phyloP scores from a whole-genome alignment of 2,329 filamentous ascomycete genomes.

The Nemania abortiva region DNA sequence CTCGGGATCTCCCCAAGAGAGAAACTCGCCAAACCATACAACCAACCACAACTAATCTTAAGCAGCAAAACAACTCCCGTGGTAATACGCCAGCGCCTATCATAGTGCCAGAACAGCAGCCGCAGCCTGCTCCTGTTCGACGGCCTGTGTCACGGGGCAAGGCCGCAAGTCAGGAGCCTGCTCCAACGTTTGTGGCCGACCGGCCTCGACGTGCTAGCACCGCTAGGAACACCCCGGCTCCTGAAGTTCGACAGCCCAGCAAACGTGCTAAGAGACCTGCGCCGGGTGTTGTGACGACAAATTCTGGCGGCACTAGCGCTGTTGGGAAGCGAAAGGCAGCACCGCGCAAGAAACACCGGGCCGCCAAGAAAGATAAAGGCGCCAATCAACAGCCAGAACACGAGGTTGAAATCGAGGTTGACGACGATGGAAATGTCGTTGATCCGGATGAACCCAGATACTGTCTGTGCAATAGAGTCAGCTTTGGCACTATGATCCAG shows the following conservation, averaged over 20 bases:
- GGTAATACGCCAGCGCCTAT: constrained; percentile 52
- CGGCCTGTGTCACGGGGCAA: constrained; percentile 67
- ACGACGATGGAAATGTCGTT: constrained; percentile 76
- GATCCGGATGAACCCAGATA: constrained; percentile 82
- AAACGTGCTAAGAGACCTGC: constrained; percentile 77
- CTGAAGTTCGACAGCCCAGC: constrained; percentile 58
- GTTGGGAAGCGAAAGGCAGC: constrained; percentile 79
- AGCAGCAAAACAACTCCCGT: constrained; percentile 46
- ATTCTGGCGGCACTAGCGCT: constrained; percentile 72
- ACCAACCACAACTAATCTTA: constrained; percentile 47
- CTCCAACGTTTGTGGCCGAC: constrained; percentile 63
- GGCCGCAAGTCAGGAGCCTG: constrained; percentile 64
- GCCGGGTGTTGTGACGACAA: constrained; percentile 76
- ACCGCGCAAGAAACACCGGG: constrained; percentile 72
- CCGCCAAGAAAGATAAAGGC: constrained; percentile 54
- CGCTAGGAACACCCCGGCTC: constrained; percentile 68
- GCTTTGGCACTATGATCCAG: constrained; percentile 84
- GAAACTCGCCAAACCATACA: constrained; percentile 63
- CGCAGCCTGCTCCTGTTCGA: constrained; percentile 48
- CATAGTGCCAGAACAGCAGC: constrained; percentile 54
- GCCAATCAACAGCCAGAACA: constrained; percentile 54
- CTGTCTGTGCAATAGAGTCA: constrained; percentile 82
- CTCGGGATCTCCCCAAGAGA: constrained; percentile 54
- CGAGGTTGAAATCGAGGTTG: constrained; percentile 69
- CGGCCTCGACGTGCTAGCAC: constrained; percentile 68